phyloP scores from a whole-genome alignment of 2,329 filamentous ascomycete genomes.

The Fusarium longipes region DNA sequence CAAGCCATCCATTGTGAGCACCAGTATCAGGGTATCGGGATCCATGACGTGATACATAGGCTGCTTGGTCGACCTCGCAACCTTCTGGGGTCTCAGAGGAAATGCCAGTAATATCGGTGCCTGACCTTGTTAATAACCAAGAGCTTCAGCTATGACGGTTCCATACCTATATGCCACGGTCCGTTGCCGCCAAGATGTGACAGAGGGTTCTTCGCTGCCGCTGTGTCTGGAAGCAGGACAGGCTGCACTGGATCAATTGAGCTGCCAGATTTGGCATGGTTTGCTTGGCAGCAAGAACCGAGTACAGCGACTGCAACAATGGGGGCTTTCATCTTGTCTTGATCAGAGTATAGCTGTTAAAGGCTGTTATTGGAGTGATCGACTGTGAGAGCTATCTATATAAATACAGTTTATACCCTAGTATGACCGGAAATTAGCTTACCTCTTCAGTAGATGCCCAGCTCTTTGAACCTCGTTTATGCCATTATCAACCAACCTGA shows the following conservation, averaged over 20 bases:
- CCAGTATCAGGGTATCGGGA: constrained; percentile 71
- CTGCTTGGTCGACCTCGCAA: constrained; percentile 70
- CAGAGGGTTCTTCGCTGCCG: constrained; percentile 55
- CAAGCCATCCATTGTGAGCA: constrained; percentile 67
- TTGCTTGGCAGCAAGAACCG: not conserved
- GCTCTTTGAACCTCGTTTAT: not conserved
- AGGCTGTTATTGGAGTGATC: too few relatives aligned
- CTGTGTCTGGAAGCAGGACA: constrained; percentile 43
- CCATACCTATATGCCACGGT: constrained; percentile 62
- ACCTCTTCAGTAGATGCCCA: constrained; percentile 5
- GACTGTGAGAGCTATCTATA: not conserved
- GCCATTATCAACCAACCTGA: not conserved
- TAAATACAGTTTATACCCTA: constrained; percentile 3
- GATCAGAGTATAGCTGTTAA: not conserved
- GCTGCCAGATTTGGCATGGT: constrained; percentile 21
- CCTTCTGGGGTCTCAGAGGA: constrained; percentile 64
- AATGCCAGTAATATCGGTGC: constrained; percentile 67
- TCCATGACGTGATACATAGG: constrained; percentile 70
- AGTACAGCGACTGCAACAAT: not conserved
- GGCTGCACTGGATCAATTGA: constrained; percentile 46
- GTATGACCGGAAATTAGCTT: constrained; percentile 17
- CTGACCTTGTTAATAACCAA: constrained; percentile 40
- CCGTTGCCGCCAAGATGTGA: constrained; percentile 64
- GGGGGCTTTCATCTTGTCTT: constrained; percentile 2
- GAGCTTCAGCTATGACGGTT: not conserved